Evolutionary conservation across 305 asterid species (phyloP).

Genomic region (Coffea humblotiana): DNA sequence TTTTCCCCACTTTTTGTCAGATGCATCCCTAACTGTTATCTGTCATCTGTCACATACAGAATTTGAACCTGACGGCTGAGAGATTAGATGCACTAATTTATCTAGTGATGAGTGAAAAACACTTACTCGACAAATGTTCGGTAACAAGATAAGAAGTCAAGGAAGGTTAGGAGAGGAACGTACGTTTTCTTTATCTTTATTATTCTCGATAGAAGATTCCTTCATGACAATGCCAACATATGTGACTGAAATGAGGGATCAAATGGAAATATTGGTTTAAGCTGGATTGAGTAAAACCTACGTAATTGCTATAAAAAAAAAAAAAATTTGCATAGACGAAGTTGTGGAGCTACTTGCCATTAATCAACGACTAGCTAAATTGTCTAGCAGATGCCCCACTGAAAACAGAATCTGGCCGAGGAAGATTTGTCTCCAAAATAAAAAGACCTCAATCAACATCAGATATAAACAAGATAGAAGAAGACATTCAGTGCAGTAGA

Average conservation of each 20-base stretch:
- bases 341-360: not conserved
- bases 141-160: not conserved
- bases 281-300: not conserved
- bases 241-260: not conserved
- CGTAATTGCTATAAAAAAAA: not conserved
- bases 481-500: not conserved
- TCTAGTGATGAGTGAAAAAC: not conserved
- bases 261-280: not conserved
- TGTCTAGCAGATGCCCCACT: not conserved
- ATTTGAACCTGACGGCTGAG: no score
- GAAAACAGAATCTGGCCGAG: not conserved
- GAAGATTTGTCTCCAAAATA: not conserved
- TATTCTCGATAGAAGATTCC: constrained; percentile 7
- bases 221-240: not conserved
- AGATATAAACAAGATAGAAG: not conserved
- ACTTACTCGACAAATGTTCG: not conserved
- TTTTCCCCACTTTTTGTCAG: no score
- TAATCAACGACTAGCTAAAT: not conserved
- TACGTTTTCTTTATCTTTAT: not conserved
- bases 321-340: not conserved
- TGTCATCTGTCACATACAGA: no score
- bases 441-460: constrained; percentile 12
- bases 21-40: no score
- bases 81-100: not conserved
- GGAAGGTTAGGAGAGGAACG: not conserved